Evolutionary conservation across 345 rosid genomes (phyloP), one percentile per base, ranked within the genome.

Genomic region (Eucalyptus coolabah): DNA sequence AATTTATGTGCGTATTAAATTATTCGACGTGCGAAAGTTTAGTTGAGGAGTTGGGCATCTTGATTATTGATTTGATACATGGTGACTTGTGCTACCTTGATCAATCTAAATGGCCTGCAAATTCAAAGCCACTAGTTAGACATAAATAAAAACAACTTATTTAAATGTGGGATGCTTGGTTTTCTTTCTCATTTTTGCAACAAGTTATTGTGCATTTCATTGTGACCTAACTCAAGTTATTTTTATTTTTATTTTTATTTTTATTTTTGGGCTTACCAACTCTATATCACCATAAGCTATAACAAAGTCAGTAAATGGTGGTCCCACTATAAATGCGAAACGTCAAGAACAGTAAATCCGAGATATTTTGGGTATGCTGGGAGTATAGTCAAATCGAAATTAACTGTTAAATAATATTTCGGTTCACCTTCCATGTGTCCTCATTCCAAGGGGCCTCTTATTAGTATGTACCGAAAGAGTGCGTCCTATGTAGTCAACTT

Each of bases 1-100:
- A 15, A 53, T 53, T 53, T n/a, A 8, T 2, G 6, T 3, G 23
- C 12, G 1, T 3, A n/a, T 4, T 10, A 16, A 67, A 67, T 67
- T 34, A n/a, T 65, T 65, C 3, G 2, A 65, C 0, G 19, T n/a
- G 6, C 3, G 2, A 67, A 3, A n/a, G 5, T n/a, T n/a, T 67
- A 3, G 42, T 67, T 0, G 3, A 32, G 21, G 6, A 32, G 2
- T 32, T 32, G 19, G 37, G 0, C 23, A 1, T 67, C 80, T 67
- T 0, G 77, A 67, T 67, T 32, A 19, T 67, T 67, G 12, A 67
- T 67, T 32, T 5, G 23, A 32, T 67, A 16, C 23, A 67, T 67
- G 80, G 21, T 32, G 80, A 32, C 80, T 67, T 32, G 23, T 8
- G 80, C 1, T 17, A 4, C 11, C 21, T 32, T 6, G 32, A 67